phyloP scores from a whole-genome alignment of 139 green algal genomes.

The Coelastrella sp. region DNA sequence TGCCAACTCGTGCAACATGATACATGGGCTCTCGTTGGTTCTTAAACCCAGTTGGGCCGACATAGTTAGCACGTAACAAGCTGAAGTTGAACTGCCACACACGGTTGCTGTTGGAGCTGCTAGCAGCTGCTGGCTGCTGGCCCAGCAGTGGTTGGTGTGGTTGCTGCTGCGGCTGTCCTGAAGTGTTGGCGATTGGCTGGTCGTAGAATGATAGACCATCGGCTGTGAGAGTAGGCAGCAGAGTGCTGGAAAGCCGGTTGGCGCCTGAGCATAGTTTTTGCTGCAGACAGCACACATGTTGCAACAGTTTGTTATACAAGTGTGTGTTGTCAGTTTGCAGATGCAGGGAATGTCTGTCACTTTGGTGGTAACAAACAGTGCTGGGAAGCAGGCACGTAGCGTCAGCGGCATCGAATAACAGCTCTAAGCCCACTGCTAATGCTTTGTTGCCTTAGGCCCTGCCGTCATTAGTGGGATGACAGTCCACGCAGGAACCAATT shows the following conservation, averaged over 20 bases:
- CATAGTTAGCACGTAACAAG: neutral
- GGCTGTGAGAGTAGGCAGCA: neutral
- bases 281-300: neutral
- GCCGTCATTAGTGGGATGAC: too few species aligned
- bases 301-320: neutral
- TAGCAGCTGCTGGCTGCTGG: neutral
- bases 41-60: neutral
- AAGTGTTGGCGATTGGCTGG: neutral
- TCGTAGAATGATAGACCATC: neutral
- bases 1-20: neutral
- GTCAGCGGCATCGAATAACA: too few species aligned
- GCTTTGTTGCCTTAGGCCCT: too few species aligned
- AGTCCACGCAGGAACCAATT: too few species aligned
- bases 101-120: constrained; percentile 13
- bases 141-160: neutral
- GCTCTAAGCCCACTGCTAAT: too few species aligned
- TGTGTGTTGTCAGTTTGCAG: too few species aligned
- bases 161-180: neutral
- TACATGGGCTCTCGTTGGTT: neutral
- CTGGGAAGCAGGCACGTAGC: too few species aligned
- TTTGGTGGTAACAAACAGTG: too few species aligned
- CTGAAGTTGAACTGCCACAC: constrained; percentile 24
- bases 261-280: constrained; percentile 7
- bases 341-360: too few species aligned
- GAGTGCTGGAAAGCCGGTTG: constrained; percentile 3